These are phyloP conservation scores for Picea sitchensis DNA, from an alignment of 75 land plant species.

Conservation along the genomic window DNA sequence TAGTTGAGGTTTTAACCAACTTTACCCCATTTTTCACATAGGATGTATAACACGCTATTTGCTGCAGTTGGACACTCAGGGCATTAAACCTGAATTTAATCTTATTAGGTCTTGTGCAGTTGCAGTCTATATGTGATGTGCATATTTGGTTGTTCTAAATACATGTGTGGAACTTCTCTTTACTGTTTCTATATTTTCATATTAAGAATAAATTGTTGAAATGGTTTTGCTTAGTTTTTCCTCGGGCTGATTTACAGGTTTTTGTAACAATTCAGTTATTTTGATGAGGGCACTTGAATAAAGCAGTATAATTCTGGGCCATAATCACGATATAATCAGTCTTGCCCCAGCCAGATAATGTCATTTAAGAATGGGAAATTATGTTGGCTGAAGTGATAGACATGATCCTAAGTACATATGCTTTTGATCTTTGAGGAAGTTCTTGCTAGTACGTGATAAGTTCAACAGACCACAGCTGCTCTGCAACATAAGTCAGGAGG, in stretches of 20 bases:
- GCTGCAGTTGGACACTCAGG: no score
- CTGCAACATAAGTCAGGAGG: conserved; percentile 8
- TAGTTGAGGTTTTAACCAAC: no score
- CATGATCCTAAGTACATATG: not conserved
- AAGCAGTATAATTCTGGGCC: not conserved
- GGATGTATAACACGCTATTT: no score
- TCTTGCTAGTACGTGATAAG: not conserved
- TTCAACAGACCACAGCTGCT: not conserved
- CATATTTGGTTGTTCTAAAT: no score
- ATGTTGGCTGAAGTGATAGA: not conserved
- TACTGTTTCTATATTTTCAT: not conserved
- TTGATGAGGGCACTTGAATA: not conserved
- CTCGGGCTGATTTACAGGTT: conserved; percentile 1
- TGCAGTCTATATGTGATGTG: no score
- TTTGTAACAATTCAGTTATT: not conserved
- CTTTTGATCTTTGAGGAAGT: not conserved
- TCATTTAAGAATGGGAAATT: not conserved
- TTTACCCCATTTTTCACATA: no score
- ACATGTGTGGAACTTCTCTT: no score
- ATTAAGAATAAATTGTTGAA: not conserved
- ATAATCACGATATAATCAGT: not conserved
- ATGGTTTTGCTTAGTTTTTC: not conserved
- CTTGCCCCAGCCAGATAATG: not conserved
- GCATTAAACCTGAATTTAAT: no score
- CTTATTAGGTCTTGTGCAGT: no score